These are phyloP conservation scores for Umbelopsis isabellina DNA, from an alignment of 192 early-diverging fungal species.

Conservation along the genomic window DNA sequence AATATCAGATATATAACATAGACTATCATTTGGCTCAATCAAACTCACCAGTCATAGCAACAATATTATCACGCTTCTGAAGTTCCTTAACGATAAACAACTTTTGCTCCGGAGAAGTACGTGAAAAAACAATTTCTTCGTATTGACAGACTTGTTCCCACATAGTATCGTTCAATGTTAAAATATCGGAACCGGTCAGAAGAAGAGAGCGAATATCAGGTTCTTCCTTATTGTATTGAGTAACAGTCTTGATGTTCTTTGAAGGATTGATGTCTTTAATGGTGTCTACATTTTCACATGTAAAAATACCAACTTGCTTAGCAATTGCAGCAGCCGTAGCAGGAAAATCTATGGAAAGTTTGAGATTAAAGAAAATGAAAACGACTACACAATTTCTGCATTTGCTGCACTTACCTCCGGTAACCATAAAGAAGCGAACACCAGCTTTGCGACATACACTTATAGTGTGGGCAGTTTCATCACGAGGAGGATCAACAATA, in stretches of 20 bases:
- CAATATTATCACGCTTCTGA: slow-evolving; percentile 65
- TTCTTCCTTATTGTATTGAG: slow-evolving; percentile 43
- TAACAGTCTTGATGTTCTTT: slow-evolving; percentile 10
- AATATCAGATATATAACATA: slow-evolving; percentile 1
- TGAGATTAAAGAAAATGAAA: background rate
- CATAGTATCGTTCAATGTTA: slow-evolving; percentile 56
- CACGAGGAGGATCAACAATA: slow-evolving; percentile 85
- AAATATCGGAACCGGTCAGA: slow-evolving; percentile 69
- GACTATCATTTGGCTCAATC: slow-evolving; percentile 74
- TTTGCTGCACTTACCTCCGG: slow-evolving; percentile 56
- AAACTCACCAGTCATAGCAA: slow-evolving; percentile 86
- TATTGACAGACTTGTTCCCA: slow-evolving; percentile 75
- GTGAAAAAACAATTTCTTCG: slow-evolving; percentile 82
- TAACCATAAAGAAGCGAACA: slow-evolving; percentile 86
- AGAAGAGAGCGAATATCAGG: slow-evolving; percentile 77
- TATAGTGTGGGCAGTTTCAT: slow-evolving; percentile 70
- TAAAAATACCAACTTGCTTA: slow-evolving; percentile 76
- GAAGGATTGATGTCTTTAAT: slow-evolving; percentile 34
- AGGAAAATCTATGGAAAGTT: slow-evolving; percentile 50
- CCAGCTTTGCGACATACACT: slow-evolving; percentile 64
- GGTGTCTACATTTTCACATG: slow-evolving; percentile 35
- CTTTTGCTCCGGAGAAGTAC: slow-evolving; percentile 90
- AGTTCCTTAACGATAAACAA: slow-evolving; percentile 72
- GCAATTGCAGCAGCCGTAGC: slow-evolving; percentile 84
- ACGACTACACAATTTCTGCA: background rate